Evolutionary conservation across 2,329 filamentous ascomycete species (phyloP).

Genomic region (Ilyonectria sp.): DNA sequence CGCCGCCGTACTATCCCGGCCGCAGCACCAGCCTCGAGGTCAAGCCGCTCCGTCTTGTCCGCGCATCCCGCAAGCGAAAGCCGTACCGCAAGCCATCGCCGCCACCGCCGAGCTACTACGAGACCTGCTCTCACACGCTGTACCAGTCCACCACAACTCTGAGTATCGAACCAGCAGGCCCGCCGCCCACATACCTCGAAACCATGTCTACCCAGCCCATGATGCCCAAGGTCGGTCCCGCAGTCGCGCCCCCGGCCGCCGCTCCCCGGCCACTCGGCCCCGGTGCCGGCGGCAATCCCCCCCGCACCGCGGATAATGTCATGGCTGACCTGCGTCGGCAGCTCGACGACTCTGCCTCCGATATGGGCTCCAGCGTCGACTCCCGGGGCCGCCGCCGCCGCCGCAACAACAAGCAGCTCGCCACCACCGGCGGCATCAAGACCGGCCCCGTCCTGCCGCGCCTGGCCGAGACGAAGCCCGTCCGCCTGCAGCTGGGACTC

Average conservation of each 20-base stretch:
- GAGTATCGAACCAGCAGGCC: slow-evolving; percentile 34
- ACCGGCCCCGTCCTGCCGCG: slow-evolving; percentile 36
- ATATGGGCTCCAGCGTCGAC: slow-evolving; percentile 38
- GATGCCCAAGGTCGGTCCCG: slow-evolving; percentile 40
- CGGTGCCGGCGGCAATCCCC: slow-evolving; percentile 26
- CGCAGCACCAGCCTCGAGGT: slow-evolving; percentile 34
- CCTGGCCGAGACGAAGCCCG: slow-evolving; percentile 40
- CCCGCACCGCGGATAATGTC: slow-evolving; percentile 33
- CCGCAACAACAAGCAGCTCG: slow-evolving; percentile 41
- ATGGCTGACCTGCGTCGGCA: slow-evolving; percentile 40
- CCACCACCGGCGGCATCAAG: slow-evolving; percentile 36
- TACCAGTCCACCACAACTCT: slow-evolving; percentile 36
- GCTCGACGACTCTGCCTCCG: slow-evolving; percentile 41
- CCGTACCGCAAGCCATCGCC: slow-evolving; percentile 21
- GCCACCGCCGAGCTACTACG: slow-evolving; percentile 37
- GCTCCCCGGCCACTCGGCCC: slow-evolving; percentile 24
- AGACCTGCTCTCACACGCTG: slow-evolving; percentile 31
- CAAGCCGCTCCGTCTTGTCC: slow-evolving; percentile 40
- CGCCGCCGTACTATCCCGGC: slow-evolving; percentile 37
- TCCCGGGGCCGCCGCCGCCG: slow-evolving; percentile 40
- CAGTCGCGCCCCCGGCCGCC: slow-evolving; percentile 16
- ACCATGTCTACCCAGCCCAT: slow-evolving; percentile 37
- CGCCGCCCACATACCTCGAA: slow-evolving; percentile 36
- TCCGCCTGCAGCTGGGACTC: slow-evolving; percentile 37
- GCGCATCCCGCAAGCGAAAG: slow-evolving; percentile 34